Conservation (phyloP, 139 green algal species). For the Chlamydomonas eustigma region DNA sequence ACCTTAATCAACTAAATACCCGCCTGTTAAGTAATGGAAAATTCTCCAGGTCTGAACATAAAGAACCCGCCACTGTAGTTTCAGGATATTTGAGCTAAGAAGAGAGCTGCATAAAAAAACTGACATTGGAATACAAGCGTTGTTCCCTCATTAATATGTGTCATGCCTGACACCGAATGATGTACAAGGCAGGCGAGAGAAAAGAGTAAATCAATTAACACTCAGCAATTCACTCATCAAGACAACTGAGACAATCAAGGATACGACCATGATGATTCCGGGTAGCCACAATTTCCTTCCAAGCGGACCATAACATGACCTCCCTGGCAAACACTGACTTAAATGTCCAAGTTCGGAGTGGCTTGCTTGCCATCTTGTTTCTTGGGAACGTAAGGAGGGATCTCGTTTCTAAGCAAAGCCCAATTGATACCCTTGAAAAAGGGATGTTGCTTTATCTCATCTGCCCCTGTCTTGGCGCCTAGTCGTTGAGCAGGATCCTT, state of each 20-base stretch:
- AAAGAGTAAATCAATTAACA: too few species aligned
- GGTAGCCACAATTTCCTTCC: not conserved
- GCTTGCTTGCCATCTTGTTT: not conserved
- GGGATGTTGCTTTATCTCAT: slow-evolving; percentile 88
- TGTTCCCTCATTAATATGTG: too few species aligned
- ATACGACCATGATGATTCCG: not conserved
- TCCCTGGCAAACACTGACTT: not conserved
- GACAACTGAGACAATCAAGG: not conserved
- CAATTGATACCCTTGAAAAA: slow-evolving; percentile 89
- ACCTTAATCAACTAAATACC: too few species aligned
- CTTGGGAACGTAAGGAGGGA: slow-evolving; percentile 50
- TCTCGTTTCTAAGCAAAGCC: slow-evolving; percentile 73
- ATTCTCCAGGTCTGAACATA: too few species aligned
- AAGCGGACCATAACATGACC: not conserved
- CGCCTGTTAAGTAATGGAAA: too few species aligned
- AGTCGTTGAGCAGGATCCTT: slow-evolving; percentile 69
- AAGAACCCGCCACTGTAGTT: too few species aligned
- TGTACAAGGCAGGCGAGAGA: too few species aligned
- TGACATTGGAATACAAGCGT: too few species aligned
- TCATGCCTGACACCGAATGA: too few species aligned
- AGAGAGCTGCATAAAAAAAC: too few species aligned
- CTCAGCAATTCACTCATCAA: not conserved
- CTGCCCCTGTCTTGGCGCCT: slow-evolving; percentile 72
- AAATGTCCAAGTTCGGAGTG: not conserved
- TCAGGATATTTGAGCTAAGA: too few species aligned